These are phyloP conservation scores for Apiosordaria backusii DNA, from an alignment of 495 filamentous ascomycete genomes.

Conservation along the genomic window DNA sequence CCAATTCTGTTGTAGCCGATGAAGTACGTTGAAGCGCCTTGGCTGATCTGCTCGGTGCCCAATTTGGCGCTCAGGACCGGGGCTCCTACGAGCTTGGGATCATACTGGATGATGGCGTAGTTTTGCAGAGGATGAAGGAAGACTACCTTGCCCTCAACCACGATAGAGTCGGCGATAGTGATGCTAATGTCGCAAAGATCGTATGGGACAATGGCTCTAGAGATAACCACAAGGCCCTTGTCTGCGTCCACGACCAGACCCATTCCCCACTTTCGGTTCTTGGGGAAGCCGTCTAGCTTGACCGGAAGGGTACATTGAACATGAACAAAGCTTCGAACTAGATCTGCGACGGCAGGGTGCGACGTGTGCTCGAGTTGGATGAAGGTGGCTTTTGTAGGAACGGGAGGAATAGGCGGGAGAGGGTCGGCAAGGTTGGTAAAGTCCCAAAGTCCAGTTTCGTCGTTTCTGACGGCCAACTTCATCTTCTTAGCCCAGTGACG, in stretches of 20 bases:
- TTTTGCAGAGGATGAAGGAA: constrained; percentile 99
- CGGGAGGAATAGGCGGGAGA: constrained; percentile 66
- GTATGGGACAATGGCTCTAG: constrained; percentile 88
- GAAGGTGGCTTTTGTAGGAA: constrained; percentile 77
- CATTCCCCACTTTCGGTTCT: constrained; percentile 88
- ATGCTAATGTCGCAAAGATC: constrained; percentile 94
- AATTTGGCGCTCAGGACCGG: constrained; percentile 87
- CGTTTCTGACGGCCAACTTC: constrained; percentile 88
- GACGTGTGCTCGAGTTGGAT: constrained; percentile 85
- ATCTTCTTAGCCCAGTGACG: constrained; percentile 94
- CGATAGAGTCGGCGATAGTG: constrained; percentile 92
- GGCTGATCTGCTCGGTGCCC: constrained; percentile 75
- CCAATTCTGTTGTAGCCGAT: constrained; percentile 96
- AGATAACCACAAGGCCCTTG: constrained; percentile 90
- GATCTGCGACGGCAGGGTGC: constrained; percentile 82
- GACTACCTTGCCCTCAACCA: constrained; percentile 87
- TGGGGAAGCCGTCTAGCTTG: constrained; percentile 94
- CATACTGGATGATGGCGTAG: constrained; percentile 93
- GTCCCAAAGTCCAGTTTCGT: constrained; percentile 89
- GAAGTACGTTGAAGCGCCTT: constrained; percentile 86
- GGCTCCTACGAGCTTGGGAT: constrained; percentile 85
- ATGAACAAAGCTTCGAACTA: constrained; percentile 91
- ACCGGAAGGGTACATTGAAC: constrained; percentile 88
- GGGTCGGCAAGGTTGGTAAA: constrained; percentile 81
- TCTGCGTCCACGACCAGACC: constrained; percentile 94